Evolutionary conservation across 305 asterid species (phyloP), one percentile per base, ranked within the genome.

Genomic region (Lippia alba): DNA sequence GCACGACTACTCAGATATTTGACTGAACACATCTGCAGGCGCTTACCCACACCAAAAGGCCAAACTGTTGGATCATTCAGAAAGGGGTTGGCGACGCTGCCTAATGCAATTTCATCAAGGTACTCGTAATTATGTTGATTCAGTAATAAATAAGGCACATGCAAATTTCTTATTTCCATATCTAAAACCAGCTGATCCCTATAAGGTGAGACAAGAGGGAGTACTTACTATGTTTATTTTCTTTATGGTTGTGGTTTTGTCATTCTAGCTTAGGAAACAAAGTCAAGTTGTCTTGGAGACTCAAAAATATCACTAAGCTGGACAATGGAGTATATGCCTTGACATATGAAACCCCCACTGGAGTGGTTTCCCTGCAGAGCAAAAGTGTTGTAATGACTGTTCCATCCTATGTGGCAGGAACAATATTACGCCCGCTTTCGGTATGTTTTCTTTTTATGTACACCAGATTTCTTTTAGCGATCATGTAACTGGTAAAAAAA

Each of bases 61-160:
- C 99, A 94, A 78, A 94, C 97, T 11, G 97, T 94, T 69, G 97
- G 97, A 64, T 94, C 99, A 61, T 94, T 94, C 76, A 89, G 67
- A 81, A 89, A 85, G 80, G 99, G 99, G 70, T 86, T 94, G 70
- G 63, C 74, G 63, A 89, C 70, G 79, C 77, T 94, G 82, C 97
- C 99, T n/a, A 79, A 85, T 70, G 96, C 99, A 65, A 89, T 94
- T 73, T 80, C 94, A 46, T 70, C 81, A 12, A 89, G 97, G 99
- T 91, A 76, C 36, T 66, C 51, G 71, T 78, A 30, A 30, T 64
- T 30, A 15, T 30, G 5, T 57, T 66, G 19, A 16, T 60, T 9
- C 74, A 44, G 56, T n/a, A 18, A 10, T 48, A 12, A 48, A 12
- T 61, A 69, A 74, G 12, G 5, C 40, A 39, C n/a, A 30, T 61